phyloP scores from a whole-genome alignment of 345 rosid species.

The Moringa oleifera region DNA sequence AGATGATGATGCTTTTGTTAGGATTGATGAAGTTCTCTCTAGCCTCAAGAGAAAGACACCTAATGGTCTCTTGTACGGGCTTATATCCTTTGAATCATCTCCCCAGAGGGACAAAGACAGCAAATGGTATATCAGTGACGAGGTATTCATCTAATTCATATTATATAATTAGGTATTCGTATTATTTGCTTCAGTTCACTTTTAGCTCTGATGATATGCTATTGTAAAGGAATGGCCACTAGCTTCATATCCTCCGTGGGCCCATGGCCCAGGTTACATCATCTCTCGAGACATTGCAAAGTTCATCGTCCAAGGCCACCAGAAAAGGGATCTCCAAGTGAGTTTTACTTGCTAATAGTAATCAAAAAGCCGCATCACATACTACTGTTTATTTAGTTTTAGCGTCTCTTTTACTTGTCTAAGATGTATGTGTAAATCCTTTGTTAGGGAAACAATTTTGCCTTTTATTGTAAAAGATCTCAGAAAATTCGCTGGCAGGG shows the following conservation, averaged over 20 bases:
- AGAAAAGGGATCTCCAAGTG: constrained; percentile 61
- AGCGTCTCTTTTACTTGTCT: neutral
- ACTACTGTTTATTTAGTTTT: neutral
- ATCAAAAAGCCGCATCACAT: neutral
- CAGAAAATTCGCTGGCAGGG: too few relatives aligned
- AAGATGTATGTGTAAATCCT: neutral
- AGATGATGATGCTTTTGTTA: constrained; percentile 89
- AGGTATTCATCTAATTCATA: constrained; percentile 40
- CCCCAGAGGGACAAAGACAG: constrained; percentile 75
- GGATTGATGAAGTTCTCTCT: constrained; percentile 70
- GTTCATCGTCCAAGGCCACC: constrained; percentile 65
- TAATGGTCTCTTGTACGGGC: constrained; percentile 63
- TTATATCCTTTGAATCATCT: constrained; percentile 59
- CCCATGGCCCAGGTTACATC: constrained; percentile 93
- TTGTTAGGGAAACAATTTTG: neutral
- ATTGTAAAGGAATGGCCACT: constrained; percentile 69
- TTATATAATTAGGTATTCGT: neutral
- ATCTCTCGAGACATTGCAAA: constrained; percentile 72
- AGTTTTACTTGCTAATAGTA: constrained; percentile 10
- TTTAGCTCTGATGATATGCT: neutral
- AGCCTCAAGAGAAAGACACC: constrained; percentile 58
- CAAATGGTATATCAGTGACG: constrained; percentile 73
- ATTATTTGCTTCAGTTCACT: constrained; percentile 12
- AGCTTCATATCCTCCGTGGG: constrained; percentile 86
- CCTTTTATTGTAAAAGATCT: neutral